A percentile compares a stretch with the other conserved stretches of the same genome.
Evolutionary conservation across 257 asterid species (phyloP).

Genomic region (Hygrophila difformis): DNA sequence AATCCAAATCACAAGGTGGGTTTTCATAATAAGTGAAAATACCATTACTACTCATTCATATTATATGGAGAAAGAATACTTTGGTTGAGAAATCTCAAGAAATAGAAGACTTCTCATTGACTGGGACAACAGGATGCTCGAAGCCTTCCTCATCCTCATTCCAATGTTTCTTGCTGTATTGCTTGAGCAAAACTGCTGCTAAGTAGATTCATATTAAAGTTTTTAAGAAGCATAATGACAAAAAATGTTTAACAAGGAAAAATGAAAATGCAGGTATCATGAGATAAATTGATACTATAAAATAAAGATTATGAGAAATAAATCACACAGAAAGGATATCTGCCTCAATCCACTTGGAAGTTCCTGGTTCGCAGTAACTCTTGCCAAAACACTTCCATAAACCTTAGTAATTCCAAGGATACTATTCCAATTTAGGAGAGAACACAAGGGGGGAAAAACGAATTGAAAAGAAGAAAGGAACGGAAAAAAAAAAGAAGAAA

Average conservation of each 20-base stretch:
- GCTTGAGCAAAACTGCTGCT: conserved; percentile 94
- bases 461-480: too few relatives aligned
- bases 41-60: too few relatives aligned
- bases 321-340: conserved; percentile 61
- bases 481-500: not conserved
- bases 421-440: not conserved
- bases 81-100: too few relatives aligned
- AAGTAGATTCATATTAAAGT: conserved; percentile 62
- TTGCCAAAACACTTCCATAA: conserved; percentile 72
- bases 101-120: conserved; percentile 78
- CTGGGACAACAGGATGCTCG: conserved; percentile 79
- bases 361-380: conserved; percentile 68
- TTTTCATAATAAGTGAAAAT: too few relatives aligned
- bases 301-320: too few relatives aligned
- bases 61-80: too few relatives aligned
- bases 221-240: conserved; percentile 21
- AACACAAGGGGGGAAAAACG: too few relatives aligned
- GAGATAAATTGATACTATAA: too few relatives aligned
- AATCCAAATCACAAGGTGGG: too few relatives aligned
- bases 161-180: conserved; percentile 86
- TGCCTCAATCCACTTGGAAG: conserved; percentile 70
- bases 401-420: conserved; percentile 32
- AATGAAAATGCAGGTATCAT: too few relatives aligned
- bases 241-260: not conserved
- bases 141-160: conserved; percentile 68